phyloP scores from a whole-genome alignment of 225 moss, liverwort and hornwort genomes.

The Climacium dendroides region DNA sequence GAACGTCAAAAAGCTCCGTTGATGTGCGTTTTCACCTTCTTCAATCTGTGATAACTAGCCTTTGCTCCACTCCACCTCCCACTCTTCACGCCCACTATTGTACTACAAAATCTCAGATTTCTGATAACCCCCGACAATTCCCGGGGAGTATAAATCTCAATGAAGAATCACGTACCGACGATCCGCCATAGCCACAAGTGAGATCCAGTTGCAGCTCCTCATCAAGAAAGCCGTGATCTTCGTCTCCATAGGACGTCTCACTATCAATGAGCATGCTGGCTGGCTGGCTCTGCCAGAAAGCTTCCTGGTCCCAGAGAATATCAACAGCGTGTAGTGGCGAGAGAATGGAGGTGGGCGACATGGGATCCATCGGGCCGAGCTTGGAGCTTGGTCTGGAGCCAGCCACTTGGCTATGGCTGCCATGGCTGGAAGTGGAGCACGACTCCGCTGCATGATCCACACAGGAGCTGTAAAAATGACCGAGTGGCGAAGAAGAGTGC shows the following conservation, averaged over 20 bases:
- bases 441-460: background rate
- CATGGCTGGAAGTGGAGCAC: background rate
- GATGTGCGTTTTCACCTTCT: background rate
- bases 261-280: background rate
- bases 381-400: background rate
- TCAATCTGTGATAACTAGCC: background rate
- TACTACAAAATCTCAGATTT: background rate
- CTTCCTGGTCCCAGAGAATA: slow-evolving; percentile 4
- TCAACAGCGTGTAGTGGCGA: slow-evolving; percentile 17
- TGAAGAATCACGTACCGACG: background rate
- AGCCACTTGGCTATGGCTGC: background rate
- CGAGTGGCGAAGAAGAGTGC: background rate
- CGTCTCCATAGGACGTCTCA: background rate
- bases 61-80: background rate
- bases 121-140: background rate
- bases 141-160: background rate
- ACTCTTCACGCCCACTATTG: background rate
- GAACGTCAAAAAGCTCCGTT: background rate
- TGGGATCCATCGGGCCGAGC: background rate
- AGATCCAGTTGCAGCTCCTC: background rate
- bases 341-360: slow-evolving; percentile 58
- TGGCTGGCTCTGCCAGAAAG: slow-evolving; percentile 3
- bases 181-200: background rate
- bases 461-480: background rate
- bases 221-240: background rate